Evolutionary conservation across 352 stramenopile species (phyloP).

Genomic region (Globisporangium canariense): DNA sequence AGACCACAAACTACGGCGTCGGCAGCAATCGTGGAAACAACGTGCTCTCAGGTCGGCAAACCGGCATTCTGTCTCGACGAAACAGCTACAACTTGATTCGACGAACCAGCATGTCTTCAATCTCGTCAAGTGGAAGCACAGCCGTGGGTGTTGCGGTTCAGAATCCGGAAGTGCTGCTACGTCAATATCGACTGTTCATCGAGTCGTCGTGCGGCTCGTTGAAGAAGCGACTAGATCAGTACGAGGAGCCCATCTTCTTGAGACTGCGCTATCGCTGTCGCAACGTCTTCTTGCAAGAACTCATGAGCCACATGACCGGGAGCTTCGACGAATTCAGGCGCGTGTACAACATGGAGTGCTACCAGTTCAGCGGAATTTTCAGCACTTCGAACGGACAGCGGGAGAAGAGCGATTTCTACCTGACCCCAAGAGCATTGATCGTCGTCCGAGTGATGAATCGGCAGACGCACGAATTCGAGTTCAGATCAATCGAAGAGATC

Average conservation of each 20-base stretch:
- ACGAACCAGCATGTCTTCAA: slow-evolving; percentile 30
- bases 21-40: slow-evolving; percentile 23
- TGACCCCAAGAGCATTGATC: slow-evolving; percentile 68
- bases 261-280: slow-evolving; percentile 72
- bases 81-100: slow-evolving; percentile 23
- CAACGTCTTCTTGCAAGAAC: slow-evolving; percentile 77
- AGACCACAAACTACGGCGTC: slow-evolving; percentile 48
- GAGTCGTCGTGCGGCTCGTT: slow-evolving; percentile 51
- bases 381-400: slow-evolving; percentile 62
- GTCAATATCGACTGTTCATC: slow-evolving; percentile 74
- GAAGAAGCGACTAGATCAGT: slow-evolving; percentile 59
- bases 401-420: slow-evolving; percentile 69
- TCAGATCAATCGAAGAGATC: slow-evolving; percentile 52
- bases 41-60: slow-evolving; percentile 21
- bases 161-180: slow-evolving; percentile 68
- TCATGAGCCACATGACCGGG: slow-evolving; percentile 75
- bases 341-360: slow-evolving; percentile 62
- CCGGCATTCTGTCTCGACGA: slow-evolving; percentile 23
- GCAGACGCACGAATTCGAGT: slow-evolving; percentile 78
- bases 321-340: slow-evolving; percentile 80
- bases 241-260: slow-evolving; percentile 62
- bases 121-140: slow-evolving; percentile 36
- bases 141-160: slow-evolving; percentile 37
- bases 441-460: slow-evolving; percentile 58
- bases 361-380: slow-evolving; percentile 73